phyloP scores from a whole-genome alignment of 805 yeast species.

The Saturnispora dispora region DNA sequence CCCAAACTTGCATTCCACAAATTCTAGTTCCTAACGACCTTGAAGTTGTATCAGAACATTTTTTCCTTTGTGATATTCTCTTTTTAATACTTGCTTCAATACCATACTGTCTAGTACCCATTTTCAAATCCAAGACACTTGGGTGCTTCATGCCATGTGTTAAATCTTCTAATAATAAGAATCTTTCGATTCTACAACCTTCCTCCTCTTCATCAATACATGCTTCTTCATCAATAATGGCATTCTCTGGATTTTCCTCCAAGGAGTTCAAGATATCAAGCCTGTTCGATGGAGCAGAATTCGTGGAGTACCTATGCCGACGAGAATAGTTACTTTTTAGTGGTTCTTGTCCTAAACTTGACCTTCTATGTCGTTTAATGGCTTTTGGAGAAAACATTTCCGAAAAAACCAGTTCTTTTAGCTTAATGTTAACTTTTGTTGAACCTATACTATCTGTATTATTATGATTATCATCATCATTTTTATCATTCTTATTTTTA shows the following conservation, averaged over 20 bases:
- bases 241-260: slow-evolving; percentile 8
- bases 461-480: neutral
- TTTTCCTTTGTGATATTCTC: slow-evolving; percentile 67
- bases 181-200: slow-evolving; percentile 51
- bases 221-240: slow-evolving; percentile 13
- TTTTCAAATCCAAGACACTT: slow-evolving; percentile 87
- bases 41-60: slow-evolving; percentile 78
- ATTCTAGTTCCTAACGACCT: slow-evolving; percentile 78
- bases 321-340: slow-evolving; percentile 10
- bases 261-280: slow-evolving; percentile 14
- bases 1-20: slow-evolving; percentile 92
- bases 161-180: slow-evolving; percentile 81
- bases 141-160: slow-evolving; percentile 78
- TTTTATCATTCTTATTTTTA: neutral
- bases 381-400: slow-evolving; percentile 58
- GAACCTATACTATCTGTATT: slow-evolving; percentile 33
- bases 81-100: slow-evolving; percentile 75
- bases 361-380: slow-evolving; percentile 10
- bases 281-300: slow-evolving; percentile 13
- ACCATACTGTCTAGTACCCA: slow-evolving; percentile 98
- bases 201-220: slow-evolving; percentile 4
- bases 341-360: slow-evolving; percentile 6
- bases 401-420: slow-evolving; percentile 59
- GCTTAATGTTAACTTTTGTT: slow-evolving; percentile 59
- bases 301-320: slow-evolving; percentile 24